Evolutionary conservation across 805 yeast genomes (phyloP), one percentile per base, ranked within the genome.

Genomic region (Danielia reshetovae): DNA sequence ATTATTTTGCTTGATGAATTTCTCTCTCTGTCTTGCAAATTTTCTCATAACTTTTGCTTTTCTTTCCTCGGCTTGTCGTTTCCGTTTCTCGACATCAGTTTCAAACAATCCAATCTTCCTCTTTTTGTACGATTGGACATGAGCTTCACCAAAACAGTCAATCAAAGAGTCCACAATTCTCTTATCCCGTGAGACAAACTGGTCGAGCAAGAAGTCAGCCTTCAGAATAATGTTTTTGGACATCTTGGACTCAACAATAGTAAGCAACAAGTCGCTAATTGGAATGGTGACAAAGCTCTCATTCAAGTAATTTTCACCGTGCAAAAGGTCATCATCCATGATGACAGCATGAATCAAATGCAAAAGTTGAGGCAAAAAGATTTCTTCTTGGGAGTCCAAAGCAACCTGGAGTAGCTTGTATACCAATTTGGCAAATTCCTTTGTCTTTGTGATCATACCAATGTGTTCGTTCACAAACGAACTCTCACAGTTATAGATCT

Each of bases 301-400:
- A 21, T 70, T 64, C 16, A 71, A 43, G 27, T 70, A 60, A 1
- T 50, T 36, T 7, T 51, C 37, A 1, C 77, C 81, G 42, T 65
- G 55, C 3, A 62, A 29, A 7, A 37, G 35, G 39, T 72, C 78
- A 34, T 70, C 70, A 49, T 79, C 82, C 18, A 62, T 48, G 13
- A 83, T 49, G 6, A 80, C 63, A 5, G 85, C 89, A 59, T 84
- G 87, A 2, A 81, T 43, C 32, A 85, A 63, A 52, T 84, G 93
- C 24, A 85, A 63, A n/a, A 80, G 49, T 27, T 75, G 77, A 12
- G 77, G 74, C 23, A 81, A 55, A 46, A 65, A 80, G 0, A 74
- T 61, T 35, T 79, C 82, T 34, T 76, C 73, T 1, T 68, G 65
- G 1, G 63, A 57, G 31, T 68, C 69, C 15, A 79, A 58, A 0